Evolutionary conservation across 306 rosid genomes (phyloP), one percentile per base, ranked within the genome.

Genomic region (Dryas drummondii): DNA sequence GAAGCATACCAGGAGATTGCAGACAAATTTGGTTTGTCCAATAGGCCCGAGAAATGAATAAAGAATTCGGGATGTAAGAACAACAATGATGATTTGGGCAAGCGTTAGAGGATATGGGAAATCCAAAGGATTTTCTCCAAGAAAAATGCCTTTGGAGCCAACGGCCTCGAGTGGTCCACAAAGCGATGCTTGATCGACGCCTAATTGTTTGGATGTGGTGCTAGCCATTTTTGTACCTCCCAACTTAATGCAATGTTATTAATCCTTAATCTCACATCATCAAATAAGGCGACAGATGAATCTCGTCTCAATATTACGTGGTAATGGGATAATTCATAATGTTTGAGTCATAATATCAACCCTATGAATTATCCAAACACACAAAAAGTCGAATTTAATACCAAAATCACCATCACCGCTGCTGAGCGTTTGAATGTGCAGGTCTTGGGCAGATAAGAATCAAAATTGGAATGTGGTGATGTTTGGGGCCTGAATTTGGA

Each of bases 11-110:
- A 87, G 41, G 14, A 81, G 48, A 59, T 49, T 69, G 86, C 90
- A 84, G 62, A 80, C 64, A 78, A 83, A 80, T 84, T 68, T 86
- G 78, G 97, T 85, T 61, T 90, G 86, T 69, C 42, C 70, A 6
- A 91, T 9, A 32, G 97, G 94, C 78, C 50, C 66, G 53, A 87
- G 88, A 67, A 91, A 5, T 54, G 49, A 72, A 82, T 47, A 65
- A 47, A 87, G 10, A 2, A 6, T 0, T 11, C 79, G 82, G 51
- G 88, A 78, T 51, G 52, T 0, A 3, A 58, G 0, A 48, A 32
- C 1, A 16, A 59, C 3, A 16, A 73, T 0, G 67, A 70, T 4
- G 49, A 82, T 56, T 80, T 87, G 90, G 49, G 76, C 68, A 45
- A 89, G 7, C 7, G 83, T 66, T 5, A 67, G 54, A 15, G 91